Evolutionary conservation across 2,329 filamentous ascomycete species (phyloP).

Genomic region (Beauveria medogensis): DNA sequence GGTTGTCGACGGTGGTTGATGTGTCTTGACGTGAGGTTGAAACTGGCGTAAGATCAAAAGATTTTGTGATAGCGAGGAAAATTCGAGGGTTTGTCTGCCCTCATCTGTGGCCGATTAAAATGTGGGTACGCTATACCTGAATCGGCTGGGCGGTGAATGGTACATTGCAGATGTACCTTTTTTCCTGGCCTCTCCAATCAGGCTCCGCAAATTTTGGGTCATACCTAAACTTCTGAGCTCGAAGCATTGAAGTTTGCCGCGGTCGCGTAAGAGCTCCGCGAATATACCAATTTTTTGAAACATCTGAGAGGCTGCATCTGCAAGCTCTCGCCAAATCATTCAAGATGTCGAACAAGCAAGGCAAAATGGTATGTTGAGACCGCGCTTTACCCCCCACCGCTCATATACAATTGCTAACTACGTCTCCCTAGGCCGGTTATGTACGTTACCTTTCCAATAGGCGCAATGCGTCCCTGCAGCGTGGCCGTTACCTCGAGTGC

Average conservation of each 20-base stretch:
- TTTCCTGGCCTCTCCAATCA: slow-evolving; percentile 30
- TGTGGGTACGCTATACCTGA: slow-evolving; percentile 15
- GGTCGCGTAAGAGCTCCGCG: slow-evolving; percentile 33
- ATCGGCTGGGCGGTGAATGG: slow-evolving; percentile 19
- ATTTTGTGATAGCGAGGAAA: slow-evolving; percentile 30
- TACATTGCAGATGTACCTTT: slow-evolving; percentile 26
- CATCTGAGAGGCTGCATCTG: slow-evolving; percentile 23
- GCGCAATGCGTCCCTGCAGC: slow-evolving; percentile 7
- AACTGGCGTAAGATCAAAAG: slow-evolving; percentile 18
- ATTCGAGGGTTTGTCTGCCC: slow-evolving; percentile 35
- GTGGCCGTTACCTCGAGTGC: slow-evolving; percentile 3
- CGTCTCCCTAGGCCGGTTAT: slow-evolving; percentile 55
- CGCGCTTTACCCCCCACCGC: slow-evolving; percentile 29
- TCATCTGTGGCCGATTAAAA: slow-evolving; percentile 22
- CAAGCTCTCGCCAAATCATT: slow-evolving; percentile 19
- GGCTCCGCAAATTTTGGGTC: slow-evolving; percentile 39
- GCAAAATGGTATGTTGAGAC: slow-evolving; percentile 84
- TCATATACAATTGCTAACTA: slow-evolving; percentile 54
- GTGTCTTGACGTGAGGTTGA: slow-evolving; percentile 25
- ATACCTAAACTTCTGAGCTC: slow-evolving; percentile 30
- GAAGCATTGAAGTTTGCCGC: slow-evolving; percentile 33
- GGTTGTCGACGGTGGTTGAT: slow-evolving; percentile 26
- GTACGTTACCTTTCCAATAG: slow-evolving; percentile 40
- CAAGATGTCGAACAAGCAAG: slow-evolving; percentile 67
- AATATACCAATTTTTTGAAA: slow-evolving; percentile 36